Base-by-base conservation (phyloP, 371 early-diverging fungal genomes). In the Circinella minor region DNA sequence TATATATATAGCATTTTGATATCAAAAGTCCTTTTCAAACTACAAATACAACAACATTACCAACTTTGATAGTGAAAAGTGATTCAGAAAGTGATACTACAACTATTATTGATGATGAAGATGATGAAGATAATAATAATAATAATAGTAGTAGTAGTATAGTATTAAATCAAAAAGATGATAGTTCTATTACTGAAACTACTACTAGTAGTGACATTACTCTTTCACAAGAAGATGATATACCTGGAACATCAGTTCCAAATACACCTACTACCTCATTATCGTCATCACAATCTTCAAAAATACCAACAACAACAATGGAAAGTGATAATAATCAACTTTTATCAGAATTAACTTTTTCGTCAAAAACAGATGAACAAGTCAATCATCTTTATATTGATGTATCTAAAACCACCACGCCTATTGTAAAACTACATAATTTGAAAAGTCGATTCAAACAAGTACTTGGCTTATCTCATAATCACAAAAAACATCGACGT, bases 61-160 rank as follows among this genome's bases (percentile, higher is more conserved):
- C 60, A 34, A 60, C 34, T 20, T 9, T 3, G 3, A 43, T 43
- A 6, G 39, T 61, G 15, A 37, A 43, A 36, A 46, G 37, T 36
- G 63, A 63, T 49, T 43, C 63, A 49, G 63, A n/a, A 11, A 63
- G 63, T 20, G 63, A 63, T 6, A 14, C 63, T 15, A 63, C 63
- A 4, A 63, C 63, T 6, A 39, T 63, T 9, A 48, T 36, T n/a
- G 48, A 63, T 3, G 49, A 63, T 51, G 49, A 36, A 7, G 48
- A 63, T 3, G 63, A 63, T 51, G 51, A 51, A 1, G 62, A 61
- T 43, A 20, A 15, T n/a, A 39, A 46, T 0, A 20, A 63, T 51
- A 6, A 51, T 7, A 20, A 15, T n/a, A 39, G 17, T 0, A 20
- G 48, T 51, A 6, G 6, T 7, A 36, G 37, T 10, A 7, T 37